Conservation (phyloP, 345 rosid genomes). For the Arabis hirsuta region DNA sequence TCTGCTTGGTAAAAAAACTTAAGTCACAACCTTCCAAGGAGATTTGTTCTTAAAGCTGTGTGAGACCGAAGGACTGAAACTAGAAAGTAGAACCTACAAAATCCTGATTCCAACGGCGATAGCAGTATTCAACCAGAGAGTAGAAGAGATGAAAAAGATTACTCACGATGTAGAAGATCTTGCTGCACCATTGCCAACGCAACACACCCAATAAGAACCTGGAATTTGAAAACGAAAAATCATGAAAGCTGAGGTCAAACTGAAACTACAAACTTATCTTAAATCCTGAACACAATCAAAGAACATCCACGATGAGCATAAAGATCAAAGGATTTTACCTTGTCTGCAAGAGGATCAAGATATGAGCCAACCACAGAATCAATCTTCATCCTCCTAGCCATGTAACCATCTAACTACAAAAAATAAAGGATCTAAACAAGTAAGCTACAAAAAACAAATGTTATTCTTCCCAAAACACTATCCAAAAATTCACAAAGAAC, state of each 20-base stretch:
- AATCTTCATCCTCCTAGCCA: conserved; percentile 89
- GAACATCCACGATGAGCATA: conserved; percentile 8
- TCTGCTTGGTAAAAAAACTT: not conserved
- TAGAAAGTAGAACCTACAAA: not conserved
- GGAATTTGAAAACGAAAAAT: conserved; percentile 16
- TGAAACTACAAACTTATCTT: not conserved
- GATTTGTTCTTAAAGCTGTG: not conserved
- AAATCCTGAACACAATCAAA: conserved; percentile 3
- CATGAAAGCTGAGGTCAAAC: conserved; percentile 19
- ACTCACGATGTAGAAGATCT: conserved; percentile 86
- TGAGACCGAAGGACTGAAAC: conserved; percentile 15
- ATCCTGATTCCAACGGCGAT: not conserved
- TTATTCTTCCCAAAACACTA: conserved; percentile 10
- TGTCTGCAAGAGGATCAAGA: conserved; percentile 98
- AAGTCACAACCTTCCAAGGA: not conserved
- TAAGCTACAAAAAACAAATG: not conserved
- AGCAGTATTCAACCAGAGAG: not conserved
- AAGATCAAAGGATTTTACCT: conserved; percentile 51
- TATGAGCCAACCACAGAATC: conserved; percentile 95
- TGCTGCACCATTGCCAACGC: conserved; percentile 84
- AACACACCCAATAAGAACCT: conserved; percentile 94
- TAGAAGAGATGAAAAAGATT: conserved; percentile 10
- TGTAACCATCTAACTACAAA: conserved; percentile 83
- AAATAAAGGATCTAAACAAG: conserved; percentile 25
- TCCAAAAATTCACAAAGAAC: not conserved